A percentile compares a stretch with the other conserved stretches of the same genome.
Conservation (phyloP, 768 basidiomycete species). For the Chlorophyllum brunneum region DNA sequence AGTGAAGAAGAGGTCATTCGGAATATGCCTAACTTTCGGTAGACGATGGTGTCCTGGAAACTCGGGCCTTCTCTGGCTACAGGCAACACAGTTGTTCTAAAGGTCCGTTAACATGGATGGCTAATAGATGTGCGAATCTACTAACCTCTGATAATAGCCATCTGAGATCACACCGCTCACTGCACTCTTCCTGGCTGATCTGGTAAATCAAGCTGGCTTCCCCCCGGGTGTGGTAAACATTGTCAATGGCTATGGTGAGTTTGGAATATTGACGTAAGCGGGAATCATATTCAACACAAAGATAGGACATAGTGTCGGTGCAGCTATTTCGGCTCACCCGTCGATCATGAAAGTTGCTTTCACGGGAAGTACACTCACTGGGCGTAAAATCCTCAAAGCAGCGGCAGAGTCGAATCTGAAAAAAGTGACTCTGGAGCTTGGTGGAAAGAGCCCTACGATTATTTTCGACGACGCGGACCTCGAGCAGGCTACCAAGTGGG, state of each 20-base stretch:
- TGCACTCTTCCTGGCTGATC: slow-evolving; percentile 45
- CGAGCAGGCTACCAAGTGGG: slow-evolving; percentile 64
- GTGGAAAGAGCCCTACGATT: slow-evolving; percentile 62
- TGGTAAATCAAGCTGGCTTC: slow-evolving; percentile 69
- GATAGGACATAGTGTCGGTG: slow-evolving; percentile 48
- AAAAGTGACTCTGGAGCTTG: slow-evolving; percentile 69
- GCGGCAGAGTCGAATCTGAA: slow-evolving; percentile 74
- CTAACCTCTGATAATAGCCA: slow-evolving; percentile 30
- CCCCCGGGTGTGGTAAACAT: slow-evolving; percentile 75
- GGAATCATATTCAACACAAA: neutral
- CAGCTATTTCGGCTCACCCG: slow-evolving; percentile 63
- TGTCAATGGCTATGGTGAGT: slow-evolving; percentile 57
- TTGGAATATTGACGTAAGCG: neutral
- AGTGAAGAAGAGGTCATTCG: neutral
- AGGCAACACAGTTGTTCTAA: slow-evolving; percentile 71
- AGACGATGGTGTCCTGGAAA: slow-evolving; percentile 62
- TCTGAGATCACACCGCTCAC: slow-evolving; percentile 74
- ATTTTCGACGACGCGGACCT: slow-evolving; percentile 64
- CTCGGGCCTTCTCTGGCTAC: slow-evolving; percentile 72
- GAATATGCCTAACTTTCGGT: neutral
- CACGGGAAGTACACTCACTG: slow-evolving; percentile 72
- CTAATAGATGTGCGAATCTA: neutral
- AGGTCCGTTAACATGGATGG: slow-evolving; percentile 25
- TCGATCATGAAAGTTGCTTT: slow-evolving; percentile 71
- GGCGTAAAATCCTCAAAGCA: slow-evolving; percentile 68